A percentile compares a stretch with the other conserved stretches of the same genome.
Conservation (phyloP, 768 basidiomycete genomes). For the Hygrocybe coccinea region DNA sequence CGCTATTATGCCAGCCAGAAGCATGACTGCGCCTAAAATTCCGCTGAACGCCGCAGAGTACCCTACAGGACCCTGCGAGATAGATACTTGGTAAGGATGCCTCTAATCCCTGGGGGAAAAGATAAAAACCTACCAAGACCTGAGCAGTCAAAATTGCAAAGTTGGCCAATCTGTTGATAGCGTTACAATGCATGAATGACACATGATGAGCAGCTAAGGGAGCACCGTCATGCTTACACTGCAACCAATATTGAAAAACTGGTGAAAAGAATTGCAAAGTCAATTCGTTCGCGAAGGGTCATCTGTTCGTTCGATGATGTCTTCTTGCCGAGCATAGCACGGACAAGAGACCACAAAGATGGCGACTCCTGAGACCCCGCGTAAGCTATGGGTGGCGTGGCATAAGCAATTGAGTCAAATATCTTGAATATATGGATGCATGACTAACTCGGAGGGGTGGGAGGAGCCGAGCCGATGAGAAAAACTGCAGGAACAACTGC, state of each 20-base stretch:
- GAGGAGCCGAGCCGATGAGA: conserved; percentile 57
- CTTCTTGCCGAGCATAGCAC: conserved; percentile 45
- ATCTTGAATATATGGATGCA: neutral
- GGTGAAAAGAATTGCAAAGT: conserved; percentile 56
- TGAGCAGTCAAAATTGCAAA: conserved; percentile 65
- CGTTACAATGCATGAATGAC: neutral
- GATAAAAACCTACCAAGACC: conserved; percentile 49
- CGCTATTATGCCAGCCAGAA: conserved; percentile 66
- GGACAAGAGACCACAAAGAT: conserved; percentile 48
- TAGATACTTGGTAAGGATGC: neutral
- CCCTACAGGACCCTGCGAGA: conserved; percentile 58
- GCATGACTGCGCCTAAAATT: conserved; percentile 60
- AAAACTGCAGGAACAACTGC: conserved; percentile 56
- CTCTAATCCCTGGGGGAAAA: neutral
- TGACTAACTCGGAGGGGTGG: conserved; percentile 69
- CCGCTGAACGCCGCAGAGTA: conserved; percentile 66
- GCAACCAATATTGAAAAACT: conserved; percentile 65
- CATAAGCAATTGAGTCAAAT: neutral
- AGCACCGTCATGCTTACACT: conserved; percentile 40
- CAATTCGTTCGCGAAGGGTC: conserved; percentile 60
- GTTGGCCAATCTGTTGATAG: conserved; percentile 54
- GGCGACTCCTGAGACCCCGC: conserved; percentile 55
- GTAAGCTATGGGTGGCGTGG: conserved; percentile 44
- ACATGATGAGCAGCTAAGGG: neutral
- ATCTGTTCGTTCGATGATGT: conserved; percentile 47